Evolutionary conservation across 495 filamentous ascomycete genomes (phyloP).

Genomic region (Sordaria brevicollis): DNA sequence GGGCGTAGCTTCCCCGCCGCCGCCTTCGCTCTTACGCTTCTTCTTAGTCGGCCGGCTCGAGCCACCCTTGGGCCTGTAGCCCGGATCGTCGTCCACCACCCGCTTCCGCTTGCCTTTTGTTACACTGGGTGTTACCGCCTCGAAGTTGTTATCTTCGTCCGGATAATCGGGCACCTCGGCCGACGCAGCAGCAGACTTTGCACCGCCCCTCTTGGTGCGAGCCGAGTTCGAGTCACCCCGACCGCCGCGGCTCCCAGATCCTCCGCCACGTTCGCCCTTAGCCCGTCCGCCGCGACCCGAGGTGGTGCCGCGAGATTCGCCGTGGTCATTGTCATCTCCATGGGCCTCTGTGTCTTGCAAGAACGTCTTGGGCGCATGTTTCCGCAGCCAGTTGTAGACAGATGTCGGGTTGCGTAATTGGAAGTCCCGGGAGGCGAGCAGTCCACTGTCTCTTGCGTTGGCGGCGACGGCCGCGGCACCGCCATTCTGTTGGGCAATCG

Average conservation of each 20-base stretch:
- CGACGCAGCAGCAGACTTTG: constrained; percentile 8
- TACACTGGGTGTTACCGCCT: constrained; percentile 34
- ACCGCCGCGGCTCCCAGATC: background rate
- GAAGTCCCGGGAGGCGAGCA: constrained; percentile 36
- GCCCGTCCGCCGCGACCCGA: constrained; percentile 9
- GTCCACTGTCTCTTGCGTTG: constrained; percentile 7
- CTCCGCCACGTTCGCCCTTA: constrained; percentile 10
- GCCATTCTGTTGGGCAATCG: constrained; percentile 19
- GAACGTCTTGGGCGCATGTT: constrained; percentile 73
- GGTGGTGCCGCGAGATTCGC: constrained; percentile 16
- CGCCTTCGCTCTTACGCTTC: constrained; percentile 45
- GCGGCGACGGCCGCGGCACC: constrained; percentile 13
- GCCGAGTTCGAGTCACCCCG: constrained; percentile 2
- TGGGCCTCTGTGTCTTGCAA: constrained; percentile 64
- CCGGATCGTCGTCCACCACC: constrained; percentile 54
- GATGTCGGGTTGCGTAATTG: constrained; percentile 68
- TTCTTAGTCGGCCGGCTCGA: constrained; percentile 50
- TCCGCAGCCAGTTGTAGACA: constrained; percentile 83
- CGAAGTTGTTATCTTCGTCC: constrained; percentile 28
- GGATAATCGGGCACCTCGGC: constrained; percentile 24
- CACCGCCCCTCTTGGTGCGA: constrained; percentile 18
- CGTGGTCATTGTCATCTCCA: constrained; percentile 33
- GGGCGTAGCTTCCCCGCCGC: constrained; percentile 18
- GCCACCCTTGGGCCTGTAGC: constrained; percentile 59
- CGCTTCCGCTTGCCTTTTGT: constrained; percentile 40